phyloP scores from a whole-genome alignment of 192 early-diverging fungal genomes.

The Pilaira anomala region DNA sequence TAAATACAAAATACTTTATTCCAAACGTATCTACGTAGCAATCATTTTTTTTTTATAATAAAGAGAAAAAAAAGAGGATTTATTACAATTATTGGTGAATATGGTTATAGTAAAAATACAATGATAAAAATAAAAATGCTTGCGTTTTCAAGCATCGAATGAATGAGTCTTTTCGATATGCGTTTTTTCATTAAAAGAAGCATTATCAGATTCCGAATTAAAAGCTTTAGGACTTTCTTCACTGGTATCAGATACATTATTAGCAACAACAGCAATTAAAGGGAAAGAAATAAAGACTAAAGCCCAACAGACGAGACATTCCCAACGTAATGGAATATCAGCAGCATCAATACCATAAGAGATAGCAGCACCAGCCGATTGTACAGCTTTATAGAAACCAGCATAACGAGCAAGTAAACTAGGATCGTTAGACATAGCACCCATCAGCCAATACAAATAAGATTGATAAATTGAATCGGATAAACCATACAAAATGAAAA shows the following conservation, averaged over 20 bases:
- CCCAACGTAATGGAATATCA: constrained; percentile 27
- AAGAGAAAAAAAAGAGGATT: too few species aligned
- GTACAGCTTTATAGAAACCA: constrained; percentile 87
- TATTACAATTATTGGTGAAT: too few species aligned
- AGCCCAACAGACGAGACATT: constrained; percentile 51
- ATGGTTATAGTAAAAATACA: too few species aligned
- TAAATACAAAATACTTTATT: too few species aligned
- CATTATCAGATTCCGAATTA: not conserved
- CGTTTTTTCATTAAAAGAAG: not conserved
- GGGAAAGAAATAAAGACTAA: constrained; percentile 48
- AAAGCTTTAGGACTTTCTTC: not conserved
- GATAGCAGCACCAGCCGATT: constrained; percentile 75
- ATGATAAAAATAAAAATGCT: too few species aligned
- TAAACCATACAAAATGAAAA: constrained; percentile 78
- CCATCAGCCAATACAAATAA: constrained; percentile 44
- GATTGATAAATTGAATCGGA: constrained; percentile 80
- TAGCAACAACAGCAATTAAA: constrained; percentile 48
- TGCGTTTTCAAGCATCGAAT: too few species aligned
- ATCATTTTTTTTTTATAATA: too few species aligned
- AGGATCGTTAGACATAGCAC: constrained; percentile 45
- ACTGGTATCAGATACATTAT: constrained; percentile 47
- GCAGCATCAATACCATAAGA: constrained; percentile 67
- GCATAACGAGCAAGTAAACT: constrained; percentile 66
- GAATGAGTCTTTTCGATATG: not conserved
- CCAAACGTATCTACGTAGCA: too few species aligned